Evolutionary conservation across 169 alveolate genomes (phyloP).

Genomic region (Plasmodium fragile): DNA sequence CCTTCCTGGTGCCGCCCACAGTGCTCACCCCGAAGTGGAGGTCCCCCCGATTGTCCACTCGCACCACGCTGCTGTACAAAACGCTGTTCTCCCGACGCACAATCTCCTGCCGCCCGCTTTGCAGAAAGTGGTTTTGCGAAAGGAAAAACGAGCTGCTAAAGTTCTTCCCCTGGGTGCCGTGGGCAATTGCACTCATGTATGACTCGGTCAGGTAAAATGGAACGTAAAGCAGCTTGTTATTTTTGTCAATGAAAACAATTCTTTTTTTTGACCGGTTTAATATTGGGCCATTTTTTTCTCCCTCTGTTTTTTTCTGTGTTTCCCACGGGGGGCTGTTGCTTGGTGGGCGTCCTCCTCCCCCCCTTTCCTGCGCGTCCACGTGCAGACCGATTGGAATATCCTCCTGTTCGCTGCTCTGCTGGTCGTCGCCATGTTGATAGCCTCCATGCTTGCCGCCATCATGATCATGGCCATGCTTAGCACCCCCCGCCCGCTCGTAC

Average conservation of each 20-base stretch:
- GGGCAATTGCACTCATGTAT: conserved; percentile 12
- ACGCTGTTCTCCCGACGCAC: conserved; percentile 45
- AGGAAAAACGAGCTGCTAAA: conserved; percentile 31
- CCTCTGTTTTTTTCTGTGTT: not conserved
- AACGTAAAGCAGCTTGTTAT: conserved; percentile 48
- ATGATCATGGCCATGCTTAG: not conserved
- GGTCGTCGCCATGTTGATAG: not conserved
- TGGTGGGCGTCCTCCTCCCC: not conserved
- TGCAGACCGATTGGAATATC: not conserved
- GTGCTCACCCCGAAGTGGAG: not conserved
- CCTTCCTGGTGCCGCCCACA: not conserved
- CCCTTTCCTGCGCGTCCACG: not conserved
- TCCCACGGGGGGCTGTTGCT: not conserved
- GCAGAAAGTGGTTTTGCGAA: conserved; percentile 52
- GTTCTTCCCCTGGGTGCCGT: not conserved
- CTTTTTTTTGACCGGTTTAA: conserved; percentile 33
- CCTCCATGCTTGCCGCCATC: not conserved
- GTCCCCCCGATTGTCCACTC: not conserved
- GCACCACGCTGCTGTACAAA: conserved; percentile 20
- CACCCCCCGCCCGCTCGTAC: not conserved
- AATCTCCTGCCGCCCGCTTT: conserved; percentile 32
- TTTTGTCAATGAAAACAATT: conserved; percentile 44
- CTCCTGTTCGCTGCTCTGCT: not conserved
- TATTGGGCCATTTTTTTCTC: not conserved
- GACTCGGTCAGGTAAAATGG: conserved; percentile 49